phyloP scores from a whole-genome alignment of 495 filamentous ascomycete genomes.

The Hypoxylon fuscum region DNA sequence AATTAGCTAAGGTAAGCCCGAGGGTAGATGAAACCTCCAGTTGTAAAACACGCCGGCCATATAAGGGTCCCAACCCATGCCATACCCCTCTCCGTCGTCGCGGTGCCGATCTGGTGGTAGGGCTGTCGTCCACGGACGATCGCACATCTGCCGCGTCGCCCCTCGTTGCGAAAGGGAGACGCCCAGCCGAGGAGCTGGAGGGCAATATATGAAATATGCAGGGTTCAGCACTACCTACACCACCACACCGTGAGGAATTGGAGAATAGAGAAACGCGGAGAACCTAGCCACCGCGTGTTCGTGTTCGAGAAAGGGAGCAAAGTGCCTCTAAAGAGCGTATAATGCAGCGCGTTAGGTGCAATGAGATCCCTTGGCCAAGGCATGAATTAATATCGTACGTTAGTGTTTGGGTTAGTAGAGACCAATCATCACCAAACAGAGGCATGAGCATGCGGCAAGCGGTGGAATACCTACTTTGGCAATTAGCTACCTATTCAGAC shows the following conservation, averaged over 20 bases:
- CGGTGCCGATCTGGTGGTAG: conserved; percentile 16
- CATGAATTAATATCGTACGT: too few species aligned
- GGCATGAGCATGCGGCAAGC: neutral
- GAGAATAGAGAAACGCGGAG: conserved; percentile 14
- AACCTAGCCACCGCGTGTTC: conserved; percentile 12
- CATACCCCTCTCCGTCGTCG: conserved; percentile 1
- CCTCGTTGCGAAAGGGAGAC: conserved; percentile 14
- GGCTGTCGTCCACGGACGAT: neutral
- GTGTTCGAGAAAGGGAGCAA: conserved; percentile 2
- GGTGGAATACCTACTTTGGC: conserved; percentile 25
- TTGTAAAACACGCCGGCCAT: conserved; percentile 13
- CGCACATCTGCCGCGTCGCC: conserved; percentile 29
- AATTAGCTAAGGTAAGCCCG: conserved; percentile 4
- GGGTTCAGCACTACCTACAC: conserved; percentile 30
- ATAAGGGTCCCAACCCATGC: conserved; percentile 7
- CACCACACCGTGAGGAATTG: conserved; percentile 11
- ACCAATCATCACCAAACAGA: too few species aligned
- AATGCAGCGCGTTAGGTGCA: too few species aligned
- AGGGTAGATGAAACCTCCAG: neutral
- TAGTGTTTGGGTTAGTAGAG: too few species aligned
- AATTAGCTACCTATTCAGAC: conserved; percentile 24
- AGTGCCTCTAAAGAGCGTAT: neutral
- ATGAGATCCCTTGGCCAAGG: too few species aligned
- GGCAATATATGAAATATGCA: conserved; percentile 37
- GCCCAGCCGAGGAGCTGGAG: conserved; percentile 26